A percentile compares a stretch with the other conserved stretches of the same genome.
phyloP scores from a whole-genome alignment of 163 green algal species.

The Smithsoniella earleae region DNA sequence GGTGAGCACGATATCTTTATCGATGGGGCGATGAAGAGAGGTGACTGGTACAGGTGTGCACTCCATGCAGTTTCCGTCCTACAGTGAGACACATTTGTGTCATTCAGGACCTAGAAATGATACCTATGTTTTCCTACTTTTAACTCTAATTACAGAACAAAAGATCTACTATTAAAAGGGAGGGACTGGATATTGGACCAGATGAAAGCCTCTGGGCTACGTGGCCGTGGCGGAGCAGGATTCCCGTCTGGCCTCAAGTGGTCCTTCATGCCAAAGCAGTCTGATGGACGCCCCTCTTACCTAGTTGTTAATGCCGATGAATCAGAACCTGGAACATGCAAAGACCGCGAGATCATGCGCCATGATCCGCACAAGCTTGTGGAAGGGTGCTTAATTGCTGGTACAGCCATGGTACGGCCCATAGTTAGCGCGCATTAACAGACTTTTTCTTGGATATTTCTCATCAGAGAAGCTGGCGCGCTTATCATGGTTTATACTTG shows the following conservation, averaged over 20 bases:
- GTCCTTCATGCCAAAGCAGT: slow-evolving; percentile 97
- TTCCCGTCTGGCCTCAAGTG: slow-evolving; percentile 98
- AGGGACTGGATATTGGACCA: slow-evolving; percentile 97
- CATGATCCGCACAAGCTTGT: slow-evolving; percentile 99
- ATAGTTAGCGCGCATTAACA: too few species aligned
- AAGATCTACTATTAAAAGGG: slow-evolving; percentile 81
- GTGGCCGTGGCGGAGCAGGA: slow-evolving; percentile 87
- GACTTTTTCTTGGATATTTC: too few species aligned
- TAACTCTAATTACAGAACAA: slow-evolving; percentile 60
- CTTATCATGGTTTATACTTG: too few species aligned
- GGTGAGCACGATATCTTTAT: slow-evolving; percentile 83
- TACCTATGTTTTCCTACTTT: too few species aligned
- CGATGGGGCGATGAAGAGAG: slow-evolving; percentile 83
- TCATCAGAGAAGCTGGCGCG: too few species aligned
- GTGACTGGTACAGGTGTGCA: slow-evolving; percentile 73
- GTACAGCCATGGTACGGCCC: slow-evolving; percentile 39
- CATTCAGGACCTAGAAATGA: too few species aligned
- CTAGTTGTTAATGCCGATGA: slow-evolving; percentile 98
- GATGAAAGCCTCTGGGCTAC: slow-evolving; percentile 96
- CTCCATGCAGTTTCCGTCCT: not conserved
- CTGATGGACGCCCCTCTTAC: slow-evolving; percentile 87
- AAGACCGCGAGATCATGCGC: slow-evolving; percentile 98
- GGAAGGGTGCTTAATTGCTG: slow-evolving; percentile 92
- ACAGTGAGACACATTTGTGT: too few species aligned
- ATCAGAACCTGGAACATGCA: slow-evolving; percentile 97